These are phyloP conservation scores for Penicillium taxi DNA, from an alignment of 495 filamentous ascomycete genomes.

Conservation along the genomic window DNA sequence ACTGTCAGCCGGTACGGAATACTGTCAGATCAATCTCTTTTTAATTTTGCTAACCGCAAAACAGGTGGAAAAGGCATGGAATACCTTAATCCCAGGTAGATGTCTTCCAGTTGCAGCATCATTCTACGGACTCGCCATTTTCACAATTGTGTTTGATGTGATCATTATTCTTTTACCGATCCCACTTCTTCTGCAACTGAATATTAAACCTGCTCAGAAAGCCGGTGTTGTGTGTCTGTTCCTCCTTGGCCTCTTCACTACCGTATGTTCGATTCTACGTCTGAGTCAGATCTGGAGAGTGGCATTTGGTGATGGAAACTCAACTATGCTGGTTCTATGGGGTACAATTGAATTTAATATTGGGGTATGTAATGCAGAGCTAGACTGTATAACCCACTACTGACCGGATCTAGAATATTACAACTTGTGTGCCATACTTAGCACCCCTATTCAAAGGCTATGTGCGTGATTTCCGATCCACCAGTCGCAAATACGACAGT, in stretches of 20 bases:
- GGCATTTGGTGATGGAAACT: conserved; percentile 45
- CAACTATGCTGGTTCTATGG: conserved; percentile 51
- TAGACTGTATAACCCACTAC: neutral
- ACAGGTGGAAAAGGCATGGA: conserved; percentile 45
- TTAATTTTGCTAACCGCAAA: neutral
- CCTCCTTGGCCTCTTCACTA: conserved; percentile 50
- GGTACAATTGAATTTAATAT: conserved; percentile 53
- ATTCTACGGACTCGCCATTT: conserved; percentile 46
- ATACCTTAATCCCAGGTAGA: conserved; percentile 23
- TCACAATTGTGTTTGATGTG: conserved; percentile 47
- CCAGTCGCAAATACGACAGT: conserved; percentile 16
- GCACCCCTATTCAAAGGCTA: conserved; percentile 36
- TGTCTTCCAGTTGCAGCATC: conserved; percentile 45
- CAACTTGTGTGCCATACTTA: conserved; percentile 40
- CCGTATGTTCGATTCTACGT: conserved; percentile 48
- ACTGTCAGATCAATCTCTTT: too few species aligned
- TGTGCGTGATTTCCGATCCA: conserved; percentile 25
- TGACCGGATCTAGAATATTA: conserved; percentile 31
- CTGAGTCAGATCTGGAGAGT: conserved; percentile 48
- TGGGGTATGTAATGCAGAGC: conserved; percentile 25
- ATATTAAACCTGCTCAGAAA: conserved; percentile 45
- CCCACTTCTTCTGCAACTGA: conserved; percentile 44
- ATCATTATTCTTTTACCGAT: conserved; percentile 47
- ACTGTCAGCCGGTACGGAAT: conserved; percentile 41
- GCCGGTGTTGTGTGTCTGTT: conserved; percentile 47